Base-by-base conservation (phyloP, 495 filamentous ascomycete genomes). In the Coniosporium apollinis region DNA sequence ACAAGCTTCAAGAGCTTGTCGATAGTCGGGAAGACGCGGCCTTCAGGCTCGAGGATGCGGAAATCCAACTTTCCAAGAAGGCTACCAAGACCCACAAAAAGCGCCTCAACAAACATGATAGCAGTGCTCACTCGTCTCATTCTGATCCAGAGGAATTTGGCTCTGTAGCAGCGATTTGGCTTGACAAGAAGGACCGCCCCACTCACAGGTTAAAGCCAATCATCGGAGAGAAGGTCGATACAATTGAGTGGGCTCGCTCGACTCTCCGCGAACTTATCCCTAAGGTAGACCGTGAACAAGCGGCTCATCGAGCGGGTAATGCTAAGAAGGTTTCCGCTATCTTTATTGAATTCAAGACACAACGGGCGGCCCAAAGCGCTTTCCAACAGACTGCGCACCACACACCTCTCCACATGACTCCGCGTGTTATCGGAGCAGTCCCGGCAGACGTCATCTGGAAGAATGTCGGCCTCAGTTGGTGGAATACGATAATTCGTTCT, bases 361-460 rank as follows among this genome's bases (percentile, higher is more conserved):
- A 50, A 22, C 19, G 41, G 13, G 52, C 51, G 8, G 56, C 54
- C 2, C 56, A 57, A 32, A 42, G 28, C 11, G 55, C 53, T 4
- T 55, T 37, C 36, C 49, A 55, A 34, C 34, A 48, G 24, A 38
- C 51, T 22, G 38, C 29, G 0, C 47, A 43, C 8, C 29, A 37
- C 3, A 37, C 44, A 24, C 30, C 47, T 19, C 32, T 51, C 3
- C 36, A 47, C 6, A 37, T 52, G 11, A 31, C 43, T 26, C 46
- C 51, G n/a, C 43, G 49, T 8, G 55, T 45, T 33, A 42, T 52
- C 5, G 44, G 49, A 1, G 37, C 52, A 0, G 15, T 37, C 31
- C 56, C 56, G 10, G 39, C 42, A 18, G 56, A 56, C 28, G 45
- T 59, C 5, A 43, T 59, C 14, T 59, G 56, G 56, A 26, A 48